A percentile compares a stretch with the other conserved stretches of the same genome.
Evolutionary conservation across 164 flowering plant species (phyloP).

Genomic region (Aristolochia californica): DNA sequence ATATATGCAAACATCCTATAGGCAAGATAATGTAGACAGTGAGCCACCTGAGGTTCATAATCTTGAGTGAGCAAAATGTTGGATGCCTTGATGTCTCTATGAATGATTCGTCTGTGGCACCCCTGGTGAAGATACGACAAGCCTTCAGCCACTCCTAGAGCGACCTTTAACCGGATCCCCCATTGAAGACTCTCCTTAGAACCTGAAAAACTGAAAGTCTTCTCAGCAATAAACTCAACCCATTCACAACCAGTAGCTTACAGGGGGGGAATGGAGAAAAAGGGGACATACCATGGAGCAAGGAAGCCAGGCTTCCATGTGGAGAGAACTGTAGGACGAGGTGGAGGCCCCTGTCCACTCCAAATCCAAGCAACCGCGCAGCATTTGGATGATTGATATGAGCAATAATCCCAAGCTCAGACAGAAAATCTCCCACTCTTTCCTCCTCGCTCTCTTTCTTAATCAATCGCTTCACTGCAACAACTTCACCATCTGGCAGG

Average conservation of each 20-base stretch:
- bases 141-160: constrained; percentile 76
- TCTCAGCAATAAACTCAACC: background rate
- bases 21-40: background rate
- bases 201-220: constrained; percentile 33
- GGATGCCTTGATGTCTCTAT: constrained; percentile 94
- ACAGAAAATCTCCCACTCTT: constrained; percentile 60
- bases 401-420: constrained; percentile 92
- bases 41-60: constrained; percentile 58
- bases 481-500: constrained; percentile 55
- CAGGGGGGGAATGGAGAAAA: background rate
- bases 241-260: background rate
- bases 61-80: constrained; percentile 67
- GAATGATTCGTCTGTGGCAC: constrained; percentile 84
- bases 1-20: background rate
- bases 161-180: constrained; percentile 65
- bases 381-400: constrained; percentile 84
- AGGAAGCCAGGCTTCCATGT: constrained; percentile 73
- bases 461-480: constrained; percentile 75
- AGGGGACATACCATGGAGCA: constrained; percentile 48
- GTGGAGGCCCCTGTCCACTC: constrained; percentile 64
- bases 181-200: constrained; percentile 40
- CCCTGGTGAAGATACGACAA: constrained; percentile 68
- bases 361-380: constrained; percentile 66
- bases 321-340: constrained; percentile 75
- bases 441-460: constrained; percentile 47